Conservation (phyloP, 2,329 filamentous ascomycete genomes). For the Colletotrichum shisoi region DNA sequence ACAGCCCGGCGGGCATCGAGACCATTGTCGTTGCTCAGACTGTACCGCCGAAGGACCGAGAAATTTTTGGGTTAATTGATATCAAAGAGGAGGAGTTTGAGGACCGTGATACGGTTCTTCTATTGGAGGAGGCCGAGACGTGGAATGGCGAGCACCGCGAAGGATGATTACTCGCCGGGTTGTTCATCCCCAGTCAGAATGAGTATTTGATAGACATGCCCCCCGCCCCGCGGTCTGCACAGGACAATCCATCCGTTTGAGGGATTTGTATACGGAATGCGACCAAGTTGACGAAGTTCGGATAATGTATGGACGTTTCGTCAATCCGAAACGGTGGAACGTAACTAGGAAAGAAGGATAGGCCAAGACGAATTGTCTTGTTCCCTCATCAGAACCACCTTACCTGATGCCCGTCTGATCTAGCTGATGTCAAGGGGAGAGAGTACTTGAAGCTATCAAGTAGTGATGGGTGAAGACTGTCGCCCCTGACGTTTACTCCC, state of each 20-base stretch:
- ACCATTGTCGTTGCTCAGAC: constrained; percentile 79
- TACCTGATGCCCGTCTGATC: too few relatives aligned
- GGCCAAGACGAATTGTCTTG: background rate
- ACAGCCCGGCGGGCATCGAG: constrained; percentile 76
- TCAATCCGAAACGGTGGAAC: too few relatives aligned
- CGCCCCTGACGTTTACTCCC: too few relatives aligned
- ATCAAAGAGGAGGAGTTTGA: constrained; percentile 40
- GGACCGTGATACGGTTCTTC: constrained; percentile 6
- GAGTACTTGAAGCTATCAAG: too few relatives aligned
- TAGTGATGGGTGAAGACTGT: too few relatives aligned
- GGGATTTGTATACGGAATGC: background rate
- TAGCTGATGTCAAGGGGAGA: too few relatives aligned
- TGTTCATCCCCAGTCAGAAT: background rate
- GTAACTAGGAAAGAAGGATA: background rate
- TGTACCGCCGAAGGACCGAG: constrained; percentile 57
- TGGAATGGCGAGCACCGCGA: background rate
- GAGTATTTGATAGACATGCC: too few relatives aligned
- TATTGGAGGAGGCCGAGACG: constrained; percentile 19
- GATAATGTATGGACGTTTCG: background rate
- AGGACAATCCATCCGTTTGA: too few relatives aligned
- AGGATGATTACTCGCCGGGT: background rate
- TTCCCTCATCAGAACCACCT: too few relatives aligned
- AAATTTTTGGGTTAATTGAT: constrained; percentile 14
- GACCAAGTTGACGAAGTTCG: background rate
- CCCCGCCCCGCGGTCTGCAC: too few relatives aligned